Evolutionary conservation across 1,284 basidiomycete species (phyloP), one percentile per base, ranked within the genome.

Genomic region (Leccinum ponderosum): DNA sequence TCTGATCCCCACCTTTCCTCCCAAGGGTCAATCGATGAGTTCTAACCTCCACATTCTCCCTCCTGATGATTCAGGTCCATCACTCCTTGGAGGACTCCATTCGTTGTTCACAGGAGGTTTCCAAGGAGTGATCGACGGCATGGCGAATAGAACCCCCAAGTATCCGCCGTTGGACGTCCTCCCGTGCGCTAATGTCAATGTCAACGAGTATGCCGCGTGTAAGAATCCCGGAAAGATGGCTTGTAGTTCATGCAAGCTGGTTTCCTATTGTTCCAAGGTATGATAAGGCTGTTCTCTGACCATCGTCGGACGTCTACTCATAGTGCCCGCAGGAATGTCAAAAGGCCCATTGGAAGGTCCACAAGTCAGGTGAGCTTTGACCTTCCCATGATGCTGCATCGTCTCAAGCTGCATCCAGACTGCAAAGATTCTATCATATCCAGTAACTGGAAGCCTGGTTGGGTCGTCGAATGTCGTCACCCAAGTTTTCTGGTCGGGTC

Each of bases 241-340:
- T 6, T 80, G 79, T 59, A 63, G 70, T 44, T 64, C 61, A 11
- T 80, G 78, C 57, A 76, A 62, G 57, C 64, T 80, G 4, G 78
- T 79, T 0, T 77, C 76, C 6, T 79, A 80, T 58, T 80, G 78
- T 62, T 80, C 78, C 7, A 74, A 75, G 61, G 73, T 66, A 61
- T 33, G 52, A 3, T 0, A 44, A 33, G 33, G 33, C 50, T 68
- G 62, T 57, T 39, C 37, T 53, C 4, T 5, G 47, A n/a, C n/a
- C 9, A 22, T 22, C 17, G 17, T 15, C 27, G 11, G 25, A 48
- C 14, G 6, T 27, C 44, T 22, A 55, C 15, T 44, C 3, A 50
- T 3, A 31, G 6, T n/a, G 6, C 7, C 3, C 9, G 15, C 37
- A 70, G 72, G 69, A 70, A 53, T 70, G 72, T 52, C 72, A 74